A percentile compares a stretch with the other conserved stretches of the same genome.
These are phyloP conservation scores for Saccharomycopsis oosterbeekiorum DNA, from an alignment of 805 yeast genomes.

Conservation along the genomic window DNA sequence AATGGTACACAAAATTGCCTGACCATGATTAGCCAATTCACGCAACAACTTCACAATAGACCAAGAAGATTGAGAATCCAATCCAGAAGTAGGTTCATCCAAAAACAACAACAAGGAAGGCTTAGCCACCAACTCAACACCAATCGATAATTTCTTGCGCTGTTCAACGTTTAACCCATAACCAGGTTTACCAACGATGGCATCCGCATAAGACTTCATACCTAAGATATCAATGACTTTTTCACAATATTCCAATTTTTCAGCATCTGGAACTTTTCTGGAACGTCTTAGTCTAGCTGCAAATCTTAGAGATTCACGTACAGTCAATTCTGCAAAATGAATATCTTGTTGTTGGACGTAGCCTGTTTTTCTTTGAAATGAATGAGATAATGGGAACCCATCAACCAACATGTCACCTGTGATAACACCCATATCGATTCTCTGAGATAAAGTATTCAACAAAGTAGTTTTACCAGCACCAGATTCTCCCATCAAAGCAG, in stretches of 20 bases:
- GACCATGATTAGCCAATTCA: conserved; percentile 37
- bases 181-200: conserved; percentile 38
- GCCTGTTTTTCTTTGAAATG: conserved; percentile 47
- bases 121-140: conserved; percentile 45
- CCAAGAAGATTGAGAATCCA: conserved; percentile 51
- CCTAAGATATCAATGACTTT: conserved; percentile 39
- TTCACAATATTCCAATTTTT: conserved; percentile 44
- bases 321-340: conserved; percentile 41
- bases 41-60: conserved; percentile 37
- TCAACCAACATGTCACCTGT: conserved; percentile 51
- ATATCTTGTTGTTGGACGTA: conserved; percentile 54
- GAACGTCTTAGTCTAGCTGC: conserved; percentile 43
- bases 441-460: conserved; percentile 42
- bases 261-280: conserved; percentile 29
- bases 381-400: conserved; percentile 37
- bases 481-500: conserved; percentile 52
- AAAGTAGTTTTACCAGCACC: conserved; percentile 56
- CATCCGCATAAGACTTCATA: conserved; percentile 45
- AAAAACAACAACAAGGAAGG: conserved; percentile 43
- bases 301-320: conserved; percentile 42
- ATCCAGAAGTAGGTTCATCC: conserved; percentile 55
- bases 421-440: conserved; percentile 46
- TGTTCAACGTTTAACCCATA: conserved; percentile 46
- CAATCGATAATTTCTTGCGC: conserved; percentile 44
- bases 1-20: conserved; percentile 43